Evolutionary conservation across 2,329 filamentous ascomycete species (phyloP).

Genomic region (Diaporthe capsici): DNA sequence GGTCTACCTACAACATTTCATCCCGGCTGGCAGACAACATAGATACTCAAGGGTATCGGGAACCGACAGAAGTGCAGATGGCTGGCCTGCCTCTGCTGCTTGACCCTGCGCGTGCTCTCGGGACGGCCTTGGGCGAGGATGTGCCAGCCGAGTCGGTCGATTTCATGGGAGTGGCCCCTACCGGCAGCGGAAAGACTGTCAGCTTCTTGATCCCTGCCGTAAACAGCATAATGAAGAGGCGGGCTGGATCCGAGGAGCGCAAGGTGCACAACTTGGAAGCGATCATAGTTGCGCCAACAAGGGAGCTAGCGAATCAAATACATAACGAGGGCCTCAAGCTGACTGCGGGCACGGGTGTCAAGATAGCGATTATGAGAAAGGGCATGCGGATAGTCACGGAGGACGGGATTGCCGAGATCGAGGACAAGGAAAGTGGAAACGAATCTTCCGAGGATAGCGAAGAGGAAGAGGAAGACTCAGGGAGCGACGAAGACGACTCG

Average conservation of each 20-base stretch:
- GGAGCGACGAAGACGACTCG: constrained; percentile 47
- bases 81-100: constrained; percentile 86
- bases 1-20: constrained; percentile 80
- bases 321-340: constrained; percentile 90
- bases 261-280: constrained; percentile 71
- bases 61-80: constrained; percentile 95
- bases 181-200: constrained; percentile 95
- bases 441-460: constrained; percentile 48
- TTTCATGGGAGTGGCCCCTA: constrained; percentile 90
- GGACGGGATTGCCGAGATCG: constrained; percentile 53
- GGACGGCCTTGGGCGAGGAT: constrained; percentile 53
- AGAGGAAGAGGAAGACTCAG: constrained; percentile 52
- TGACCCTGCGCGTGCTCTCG: constrained; percentile 64
- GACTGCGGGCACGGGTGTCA: constrained; percentile 80
- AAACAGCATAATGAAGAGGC: constrained; percentile 76
- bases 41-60: constrained; percentile 83
- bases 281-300: constrained; percentile 82
- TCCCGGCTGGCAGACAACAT: constrained; percentile 83
- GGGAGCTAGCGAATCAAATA: constrained; percentile 84
- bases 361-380: constrained; percentile 86
- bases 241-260: constrained; percentile 57
- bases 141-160: constrained; percentile 67
- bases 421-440: constrained; percentile 55
- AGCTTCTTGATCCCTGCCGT: constrained; percentile 92
- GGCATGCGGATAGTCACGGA: constrained; percentile 78